phyloP scores from a whole-genome alignment of 106 monocot genomes.

The Vanilla planifolia region DNA sequence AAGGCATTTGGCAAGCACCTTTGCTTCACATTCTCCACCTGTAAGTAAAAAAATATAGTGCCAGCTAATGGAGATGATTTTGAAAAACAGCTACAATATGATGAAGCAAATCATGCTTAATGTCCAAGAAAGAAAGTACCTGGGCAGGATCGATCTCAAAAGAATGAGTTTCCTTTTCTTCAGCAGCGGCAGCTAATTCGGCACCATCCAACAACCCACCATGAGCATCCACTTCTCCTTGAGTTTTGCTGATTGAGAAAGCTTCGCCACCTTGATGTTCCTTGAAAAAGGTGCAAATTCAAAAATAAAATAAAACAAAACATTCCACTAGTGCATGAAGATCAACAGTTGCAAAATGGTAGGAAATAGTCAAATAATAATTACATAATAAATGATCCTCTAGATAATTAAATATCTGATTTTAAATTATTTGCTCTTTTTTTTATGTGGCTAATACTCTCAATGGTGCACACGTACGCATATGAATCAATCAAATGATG shows the following conservation, averaged over 20 bases:
- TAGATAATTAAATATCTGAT: no score
- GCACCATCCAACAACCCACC: slow-evolving; percentile 66
- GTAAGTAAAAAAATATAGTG: slow-evolving; percentile 8
- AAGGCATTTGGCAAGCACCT: slow-evolving; percentile 97
- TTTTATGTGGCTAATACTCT: no score
- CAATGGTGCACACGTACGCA: background rate
- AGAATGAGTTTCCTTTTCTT: slow-evolving; percentile 97
- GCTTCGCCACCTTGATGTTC: slow-evolving; percentile 18
- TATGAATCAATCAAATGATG: background rate
- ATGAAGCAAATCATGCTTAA: background rate
- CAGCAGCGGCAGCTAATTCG: slow-evolving; percentile 83
- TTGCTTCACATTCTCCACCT: slow-evolving; percentile 99
- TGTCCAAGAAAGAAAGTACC: slow-evolving; percentile 22
- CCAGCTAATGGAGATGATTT: background rate
- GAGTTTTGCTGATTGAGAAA: slow-evolving; percentile 77
- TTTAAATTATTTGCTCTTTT: no score
- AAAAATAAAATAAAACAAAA: no score
- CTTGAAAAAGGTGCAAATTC: background rate
- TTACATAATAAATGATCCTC: no score
- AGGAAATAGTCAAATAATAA: no score
- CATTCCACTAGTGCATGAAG: no score
- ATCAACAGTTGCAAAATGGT: no score
- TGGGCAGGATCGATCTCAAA: slow-evolving; percentile 93
- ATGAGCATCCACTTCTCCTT: slow-evolving; percentile 56
- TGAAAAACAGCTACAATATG: background rate